Conservation (phyloP, 2,329 filamentous ascomycete species). For the Davidsoniella australis region DNA sequence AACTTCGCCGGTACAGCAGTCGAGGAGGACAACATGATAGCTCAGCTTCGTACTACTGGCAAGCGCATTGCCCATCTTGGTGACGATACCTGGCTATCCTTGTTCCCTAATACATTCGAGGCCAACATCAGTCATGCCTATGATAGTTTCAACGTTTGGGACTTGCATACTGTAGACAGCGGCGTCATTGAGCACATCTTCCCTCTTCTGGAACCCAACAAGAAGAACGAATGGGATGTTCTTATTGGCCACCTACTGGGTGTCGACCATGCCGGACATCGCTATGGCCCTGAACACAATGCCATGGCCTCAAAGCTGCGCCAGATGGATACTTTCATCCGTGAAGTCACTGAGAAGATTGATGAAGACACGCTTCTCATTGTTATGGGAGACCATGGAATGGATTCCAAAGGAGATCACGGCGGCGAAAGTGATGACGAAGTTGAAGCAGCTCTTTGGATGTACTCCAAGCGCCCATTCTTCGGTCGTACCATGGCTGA, state of each 20-base stretch:
- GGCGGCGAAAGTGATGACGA: conserved; percentile 97
- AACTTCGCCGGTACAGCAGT: conserved; percentile 93
- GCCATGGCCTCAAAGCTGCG: conserved; percentile 82
- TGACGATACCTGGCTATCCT: conserved; percentile 91
- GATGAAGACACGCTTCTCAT: conserved; percentile 79
- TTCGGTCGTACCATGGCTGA: conserved; percentile 62
- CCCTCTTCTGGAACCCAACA: conserved; percentile 53
- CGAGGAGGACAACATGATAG: conserved; percentile 69
- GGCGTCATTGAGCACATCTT: conserved; percentile 84
- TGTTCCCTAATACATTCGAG: conserved; percentile 92
- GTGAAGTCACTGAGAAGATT: conserved; percentile 50
- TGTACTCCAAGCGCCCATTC: conserved; percentile 79
- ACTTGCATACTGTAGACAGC: conserved; percentile 90
- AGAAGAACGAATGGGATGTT: conserved; percentile 69
- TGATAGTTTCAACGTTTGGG: conserved; percentile 97
- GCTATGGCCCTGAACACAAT: conserved; percentile 82
- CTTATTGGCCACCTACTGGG: conserved; percentile 86
- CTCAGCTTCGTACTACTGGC: conserved; percentile 46
- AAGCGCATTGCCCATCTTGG: conserved; percentile 79
- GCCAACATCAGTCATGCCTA: conserved; percentile 71
- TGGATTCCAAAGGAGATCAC: conserved; percentile 94
- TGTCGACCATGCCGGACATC: conserved; percentile 91
- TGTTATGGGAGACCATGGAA: conserved; percentile 98
- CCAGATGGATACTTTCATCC: conserved; percentile 76
- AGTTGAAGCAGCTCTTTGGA: conserved; percentile 87